Base-by-base conservation (phyloP, 352 stramenopile species). In the Globisporangium takayamanum region DNA sequence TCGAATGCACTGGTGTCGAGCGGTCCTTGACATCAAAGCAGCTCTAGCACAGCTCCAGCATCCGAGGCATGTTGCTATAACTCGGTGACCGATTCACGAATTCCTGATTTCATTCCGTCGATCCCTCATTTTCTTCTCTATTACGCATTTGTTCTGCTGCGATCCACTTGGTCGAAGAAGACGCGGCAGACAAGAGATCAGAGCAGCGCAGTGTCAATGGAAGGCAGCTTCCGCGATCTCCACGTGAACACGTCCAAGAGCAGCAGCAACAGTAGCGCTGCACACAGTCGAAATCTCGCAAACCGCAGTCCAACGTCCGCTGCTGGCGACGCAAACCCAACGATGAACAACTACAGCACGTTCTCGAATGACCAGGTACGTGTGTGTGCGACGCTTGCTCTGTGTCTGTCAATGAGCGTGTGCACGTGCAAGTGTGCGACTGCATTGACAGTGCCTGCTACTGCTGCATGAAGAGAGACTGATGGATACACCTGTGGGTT, bases 311-410 rank as follows among this genome's bases (percentile, higher is more conserved):
- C 50, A 44, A 68, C 47, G 72, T 62, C 22, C 50, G 61, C 46
- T 67, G 64, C 50, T 67, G 72, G 42, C 28, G 63, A 74, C 22
- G 52, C 53, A 5, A 62, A 63, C 49, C 37, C 57, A 28, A 67
- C 51, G 42, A 57, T 77, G 46, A 84, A 79, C 66, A 88, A 87
- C 66, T 90, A 90, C 74, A 87, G 73, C 68, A 90, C 80, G 14
- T 90, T 90, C 55, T 60, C 63, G 3, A 60, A 57, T 15, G 80
- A 90, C 59, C 60, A 78, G 49, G 80, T 88, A 54, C 42, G 73
- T 71, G 33, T 44, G 20, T 28, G 26, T 39, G 36, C 33, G 12
- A 39, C 33, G 10, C 33, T 39, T 12, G 33, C 33, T 39, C 33
- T 10, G 33, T 39, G 7, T 36, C 30, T 5, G 8, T 39, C 33